These are phyloP conservation scores for Adenanthera pavonina DNA, from an alignment of 306 rosid genomes.

Conservation along the genomic window DNA sequence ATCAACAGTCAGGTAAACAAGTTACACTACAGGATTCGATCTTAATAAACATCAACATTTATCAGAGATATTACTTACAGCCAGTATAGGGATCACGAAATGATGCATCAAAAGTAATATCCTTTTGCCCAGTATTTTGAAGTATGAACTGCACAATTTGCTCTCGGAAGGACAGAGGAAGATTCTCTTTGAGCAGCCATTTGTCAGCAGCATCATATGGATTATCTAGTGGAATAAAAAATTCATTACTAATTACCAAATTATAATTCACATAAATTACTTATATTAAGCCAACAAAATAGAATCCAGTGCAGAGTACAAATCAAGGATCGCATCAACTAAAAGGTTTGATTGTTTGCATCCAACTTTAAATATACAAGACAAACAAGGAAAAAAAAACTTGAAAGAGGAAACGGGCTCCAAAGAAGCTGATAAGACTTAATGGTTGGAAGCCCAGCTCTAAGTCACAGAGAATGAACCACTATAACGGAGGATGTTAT, in stretches of 20 bases:
- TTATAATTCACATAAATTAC: constrained; percentile 29
- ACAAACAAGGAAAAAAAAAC: constrained; percentile 24
- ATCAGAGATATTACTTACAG: constrained; percentile 56
- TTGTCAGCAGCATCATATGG: constrained; percentile 88
- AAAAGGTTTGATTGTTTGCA: constrained; percentile 25
- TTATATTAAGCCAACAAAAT: constrained; percentile 16
- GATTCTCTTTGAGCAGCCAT: constrained; percentile 91
- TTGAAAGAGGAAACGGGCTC: constrained; percentile 17
- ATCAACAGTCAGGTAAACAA: constrained; percentile 30
- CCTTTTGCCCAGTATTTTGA: constrained; percentile 85
- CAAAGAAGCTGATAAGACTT: constrained; percentile 29
- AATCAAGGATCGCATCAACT: background rate
- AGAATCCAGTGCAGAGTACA: background rate
- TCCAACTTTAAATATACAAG: constrained; percentile 33
- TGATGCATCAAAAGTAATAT: constrained; percentile 72
- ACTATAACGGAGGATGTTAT: background rate
- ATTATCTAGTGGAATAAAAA: constrained; percentile 64
- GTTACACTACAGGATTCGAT: constrained; percentile 31
- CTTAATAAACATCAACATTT: constrained; percentile 24
- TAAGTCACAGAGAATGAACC: background rate
- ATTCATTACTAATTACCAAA: constrained; percentile 19
- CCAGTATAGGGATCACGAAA: constrained; percentile 94
- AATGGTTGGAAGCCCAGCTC: background rate
- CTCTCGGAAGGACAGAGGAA: constrained; percentile 91
- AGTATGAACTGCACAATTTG: constrained; percentile 92